Conservation (phyloP, 805 yeast species). For the Candida andamanensis region DNA sequence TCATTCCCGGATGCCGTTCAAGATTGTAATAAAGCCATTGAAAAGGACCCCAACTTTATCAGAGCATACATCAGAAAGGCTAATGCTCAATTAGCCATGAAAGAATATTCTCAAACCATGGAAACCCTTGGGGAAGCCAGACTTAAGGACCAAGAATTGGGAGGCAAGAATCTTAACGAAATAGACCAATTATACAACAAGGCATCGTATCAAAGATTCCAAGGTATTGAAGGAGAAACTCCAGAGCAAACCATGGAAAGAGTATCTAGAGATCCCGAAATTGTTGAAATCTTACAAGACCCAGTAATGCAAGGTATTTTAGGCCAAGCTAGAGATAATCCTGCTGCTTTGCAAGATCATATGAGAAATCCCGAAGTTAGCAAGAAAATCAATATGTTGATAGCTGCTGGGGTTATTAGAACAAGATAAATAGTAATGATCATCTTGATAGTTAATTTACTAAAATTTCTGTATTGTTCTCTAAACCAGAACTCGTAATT, state of each 20-base stretch:
- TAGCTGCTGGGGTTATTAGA: constrained; percentile 96
- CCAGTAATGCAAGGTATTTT: constrained; percentile 95
- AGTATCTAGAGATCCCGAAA: constrained; percentile 90
- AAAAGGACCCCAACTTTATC: constrained; percentile 79
- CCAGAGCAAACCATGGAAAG: constrained; percentile 92
- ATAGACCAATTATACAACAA: constrained; percentile 77
- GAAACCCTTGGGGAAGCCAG: constrained; percentile 81
- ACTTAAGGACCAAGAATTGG: constrained; percentile 60
- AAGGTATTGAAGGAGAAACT: constrained; percentile 80
- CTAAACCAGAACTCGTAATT: too few species aligned
- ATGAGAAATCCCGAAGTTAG: constrained; percentile 94
- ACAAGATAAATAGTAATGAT: constrained; percentile 49
- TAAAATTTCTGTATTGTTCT: too few species aligned
- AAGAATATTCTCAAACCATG: constrained; percentile 75
- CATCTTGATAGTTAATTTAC: too few species aligned
- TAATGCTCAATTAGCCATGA: constrained; percentile 84
- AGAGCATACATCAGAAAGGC: constrained; percentile 98
- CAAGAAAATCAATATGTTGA: constrained; percentile 79
- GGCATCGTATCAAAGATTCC: constrained; percentile 77
- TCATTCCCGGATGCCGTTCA: constrained; percentile 95
- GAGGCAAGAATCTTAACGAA: constrained; percentile 61
- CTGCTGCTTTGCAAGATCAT: constrained; percentile 95
- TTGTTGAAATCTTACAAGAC: constrained; percentile 80
- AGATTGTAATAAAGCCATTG: constrained; percentile 88
- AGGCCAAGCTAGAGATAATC: constrained; percentile 89